Percentiles rank a stretch among this genome's conserved stretches.
Evolutionary conservation across 306 rosid genomes (phyloP).

Genomic region (Echinosophora koreensis): DNA sequence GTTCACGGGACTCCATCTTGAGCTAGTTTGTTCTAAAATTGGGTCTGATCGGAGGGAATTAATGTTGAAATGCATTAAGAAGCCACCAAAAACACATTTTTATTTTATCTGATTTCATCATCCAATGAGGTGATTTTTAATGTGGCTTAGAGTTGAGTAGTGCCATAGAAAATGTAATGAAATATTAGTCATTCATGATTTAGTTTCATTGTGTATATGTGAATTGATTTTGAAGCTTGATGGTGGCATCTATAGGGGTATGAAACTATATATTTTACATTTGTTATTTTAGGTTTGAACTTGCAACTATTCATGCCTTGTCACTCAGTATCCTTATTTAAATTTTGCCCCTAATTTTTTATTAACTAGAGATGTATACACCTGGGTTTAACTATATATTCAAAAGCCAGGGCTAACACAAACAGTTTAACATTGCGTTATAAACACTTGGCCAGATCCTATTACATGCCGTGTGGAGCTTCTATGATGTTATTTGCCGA

Average conservation of each 20-base stretch:
- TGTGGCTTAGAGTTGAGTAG: slow-evolving; percentile 49
- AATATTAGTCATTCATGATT: slow-evolving; percentile 48
- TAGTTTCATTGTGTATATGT: slow-evolving; percentile 44
- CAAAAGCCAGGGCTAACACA: too few species aligned
- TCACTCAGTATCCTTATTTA: background rate
- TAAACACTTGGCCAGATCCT: too few species aligned
- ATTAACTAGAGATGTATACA: background rate
- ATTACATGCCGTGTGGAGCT: background rate
- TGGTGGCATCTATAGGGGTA: slow-evolving; percentile 12
- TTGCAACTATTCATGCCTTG: slow-evolving; percentile 10
- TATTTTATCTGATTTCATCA: slow-evolving; percentile 31
- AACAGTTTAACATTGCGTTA: too few species aligned
- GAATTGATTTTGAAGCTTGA: slow-evolving; percentile 38
- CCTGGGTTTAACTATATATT: background rate
- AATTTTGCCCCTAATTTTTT: background rate
- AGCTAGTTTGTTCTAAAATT: slow-evolving; percentile 46
- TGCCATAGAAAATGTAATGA: slow-evolving; percentile 56
- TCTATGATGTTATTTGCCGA: too few species aligned
- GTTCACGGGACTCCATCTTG: slow-evolving; percentile 46
- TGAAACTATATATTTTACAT: slow-evolving; percentile 1
- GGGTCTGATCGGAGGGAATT: slow-evolving; percentile 46
- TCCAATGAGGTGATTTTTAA: slow-evolving; percentile 44
- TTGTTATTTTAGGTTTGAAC: slow-evolving; percentile 13
- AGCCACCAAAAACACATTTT: slow-evolving; percentile 47
- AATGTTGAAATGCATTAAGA: slow-evolving; percentile 46